phyloP scores from a whole-genome alignment of 2,329 filamentous ascomycete species.

The Aureobasidium sp. region DNA sequence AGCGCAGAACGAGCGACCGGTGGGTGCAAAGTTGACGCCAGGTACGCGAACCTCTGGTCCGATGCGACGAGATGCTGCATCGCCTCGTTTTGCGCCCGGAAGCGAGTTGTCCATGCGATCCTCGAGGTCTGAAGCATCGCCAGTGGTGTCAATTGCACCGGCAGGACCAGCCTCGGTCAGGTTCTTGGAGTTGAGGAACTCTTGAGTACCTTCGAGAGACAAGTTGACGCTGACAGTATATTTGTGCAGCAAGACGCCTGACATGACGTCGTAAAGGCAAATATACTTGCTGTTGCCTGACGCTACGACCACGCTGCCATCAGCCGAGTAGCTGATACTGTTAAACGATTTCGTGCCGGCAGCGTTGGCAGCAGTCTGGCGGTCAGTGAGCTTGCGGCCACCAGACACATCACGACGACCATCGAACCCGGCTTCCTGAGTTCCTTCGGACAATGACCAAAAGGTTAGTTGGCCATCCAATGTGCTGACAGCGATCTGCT shows the following conservation, averaged over 20 bases:
- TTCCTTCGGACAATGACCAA: slow-evolving; percentile 83
- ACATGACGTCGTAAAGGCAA: slow-evolving; percentile 90
- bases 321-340: slow-evolving; percentile 82
- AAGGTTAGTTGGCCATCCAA: slow-evolving; percentile 91
- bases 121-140: slow-evolving; percentile 82
- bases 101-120: slow-evolving; percentile 71
- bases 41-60: slow-evolving; percentile 78
- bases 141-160: slow-evolving; percentile 78
- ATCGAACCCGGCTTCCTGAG: slow-evolving; percentile 80
- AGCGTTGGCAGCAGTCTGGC: slow-evolving; percentile 83
- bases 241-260: slow-evolving; percentile 86
- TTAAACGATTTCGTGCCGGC: slow-evolving; percentile 86
- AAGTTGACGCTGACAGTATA: slow-evolving; percentile 93
- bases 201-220: slow-evolving; percentile 92
- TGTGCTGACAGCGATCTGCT: slow-evolving; percentile 85
- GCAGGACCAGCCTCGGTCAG: slow-evolving; percentile 84
- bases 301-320: slow-evolving; percentile 83
- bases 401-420: slow-evolving; percentile 88
- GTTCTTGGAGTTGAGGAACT: slow-evolving; percentile 88
- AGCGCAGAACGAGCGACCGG: slow-evolving; percentile 85
- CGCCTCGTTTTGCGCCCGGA: slow-evolving; percentile 80
- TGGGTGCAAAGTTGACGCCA: slow-evolving; percentile 78
- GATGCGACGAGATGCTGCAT: slow-evolving; percentile 70
- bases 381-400: slow-evolving; percentile 79
- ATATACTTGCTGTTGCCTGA: slow-evolving; percentile 98